Evolutionary conservation across 2,329 filamentous ascomycete genomes (phyloP).

Genomic region (Hypoxylon sp.): DNA sequence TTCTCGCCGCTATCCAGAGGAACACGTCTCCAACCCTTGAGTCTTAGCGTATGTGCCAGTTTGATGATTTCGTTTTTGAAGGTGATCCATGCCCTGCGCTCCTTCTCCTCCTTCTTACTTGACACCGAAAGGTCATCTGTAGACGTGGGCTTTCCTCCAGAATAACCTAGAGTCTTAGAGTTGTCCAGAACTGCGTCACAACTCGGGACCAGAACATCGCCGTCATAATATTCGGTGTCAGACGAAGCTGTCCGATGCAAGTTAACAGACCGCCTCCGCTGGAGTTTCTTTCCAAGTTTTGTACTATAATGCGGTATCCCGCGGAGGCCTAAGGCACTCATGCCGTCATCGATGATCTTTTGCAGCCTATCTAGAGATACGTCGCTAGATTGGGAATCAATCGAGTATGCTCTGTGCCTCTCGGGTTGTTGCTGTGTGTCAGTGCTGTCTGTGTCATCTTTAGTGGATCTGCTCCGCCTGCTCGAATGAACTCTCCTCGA

Average conservation of each 20-base stretch:
- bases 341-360: constrained; percentile 79
- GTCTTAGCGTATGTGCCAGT: constrained; percentile 85
- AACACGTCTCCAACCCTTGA: constrained; percentile 93
- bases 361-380: constrained; percentile 86
- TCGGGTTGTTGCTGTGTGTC: constrained; percentile 31
- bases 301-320: constrained; percentile 62
- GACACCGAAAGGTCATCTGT: constrained; percentile 60
- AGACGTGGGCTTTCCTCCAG: constrained; percentile 64
- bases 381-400: constrained; percentile 76
- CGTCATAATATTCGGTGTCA: constrained; percentile 87
- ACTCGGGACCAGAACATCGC: constrained; percentile 84
- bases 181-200: constrained; percentile 92
- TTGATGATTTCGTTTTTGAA: constrained; percentile 96
- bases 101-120: constrained; percentile 71
- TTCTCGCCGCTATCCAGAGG: constrained; percentile 77
- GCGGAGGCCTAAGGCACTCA: constrained; percentile 68
- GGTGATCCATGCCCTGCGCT: constrained; percentile 81
- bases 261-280: constrained; percentile 55
- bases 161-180: constrained; percentile 86
- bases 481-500: constrained; percentile 60
- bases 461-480: constrained; percentile 58
- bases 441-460: constrained; percentile 53
- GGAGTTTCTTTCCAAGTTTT: constrained; percentile 61
- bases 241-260: constrained; percentile 73
- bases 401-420: constrained; percentile 64